Conservation (phyloP, 345 rosid genomes). For the Rhodomyrtus tomentosa region DNA sequence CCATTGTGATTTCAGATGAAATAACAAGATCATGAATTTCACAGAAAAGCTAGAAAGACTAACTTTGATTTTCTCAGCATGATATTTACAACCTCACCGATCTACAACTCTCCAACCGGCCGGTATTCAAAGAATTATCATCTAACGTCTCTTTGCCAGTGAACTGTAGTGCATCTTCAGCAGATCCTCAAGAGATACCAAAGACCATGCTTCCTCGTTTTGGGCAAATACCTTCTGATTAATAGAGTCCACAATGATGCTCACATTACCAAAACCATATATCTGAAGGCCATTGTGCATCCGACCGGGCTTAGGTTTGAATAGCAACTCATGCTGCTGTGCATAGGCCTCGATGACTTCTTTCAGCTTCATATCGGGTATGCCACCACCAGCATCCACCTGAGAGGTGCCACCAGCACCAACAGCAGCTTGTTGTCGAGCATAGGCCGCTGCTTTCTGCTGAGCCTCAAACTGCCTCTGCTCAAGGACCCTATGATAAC, state of each 20-base stretch:
- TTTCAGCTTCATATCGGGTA: conserved; percentile 49
- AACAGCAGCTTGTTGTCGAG: conserved; percentile 30
- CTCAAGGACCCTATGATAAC: conserved; percentile 47
- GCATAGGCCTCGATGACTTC: conserved; percentile 84
- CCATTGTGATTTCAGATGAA: background rate
- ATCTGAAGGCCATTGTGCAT: conserved; percentile 74
- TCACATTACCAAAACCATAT: conserved; percentile 77
- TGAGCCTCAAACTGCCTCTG: conserved; percentile 62
- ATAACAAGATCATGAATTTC: background rate
- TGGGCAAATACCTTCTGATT: conserved; percentile 66
- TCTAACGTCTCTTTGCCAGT: conserved; percentile 23
- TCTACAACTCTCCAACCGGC: background rate
- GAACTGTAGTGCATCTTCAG: conserved; percentile 62
- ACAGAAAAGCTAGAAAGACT: background rate
- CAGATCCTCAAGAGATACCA: conserved; percentile 62
- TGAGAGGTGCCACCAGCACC: conserved; percentile 13
- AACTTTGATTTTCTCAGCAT: background rate
- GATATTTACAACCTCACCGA: background rate
- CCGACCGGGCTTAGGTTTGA: conserved; percentile 72
- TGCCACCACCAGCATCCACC: conserved; percentile 21
- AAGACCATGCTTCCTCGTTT: conserved; percentile 57
- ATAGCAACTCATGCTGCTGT: conserved; percentile 64
- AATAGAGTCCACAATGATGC: conserved; percentile 53
- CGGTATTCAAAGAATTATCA: conserved; percentile 6
- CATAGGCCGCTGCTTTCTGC: conserved; percentile 42